These are phyloP conservation scores for Chamaenerion angustifolium DNA, from an alignment of 345 rosid species.

Conservation along the genomic window DNA sequence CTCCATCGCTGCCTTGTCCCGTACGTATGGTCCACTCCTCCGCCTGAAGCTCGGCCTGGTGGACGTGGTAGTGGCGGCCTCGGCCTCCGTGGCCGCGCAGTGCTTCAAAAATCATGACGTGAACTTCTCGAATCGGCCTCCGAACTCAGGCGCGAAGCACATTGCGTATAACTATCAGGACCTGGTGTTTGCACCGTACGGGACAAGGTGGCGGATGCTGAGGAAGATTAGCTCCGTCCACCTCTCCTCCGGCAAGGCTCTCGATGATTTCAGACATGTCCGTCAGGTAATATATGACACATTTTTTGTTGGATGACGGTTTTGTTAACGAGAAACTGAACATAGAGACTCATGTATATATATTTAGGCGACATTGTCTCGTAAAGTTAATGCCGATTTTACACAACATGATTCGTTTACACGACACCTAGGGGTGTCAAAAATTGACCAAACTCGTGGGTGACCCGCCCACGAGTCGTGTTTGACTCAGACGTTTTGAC, in stretches of 20 bases:
- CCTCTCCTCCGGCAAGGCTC: conserved; percentile 76
- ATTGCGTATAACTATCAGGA: conserved; percentile 85
- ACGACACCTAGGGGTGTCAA: no score
- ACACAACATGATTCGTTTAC: no score
- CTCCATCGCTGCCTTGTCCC: conserved; percentile 39
- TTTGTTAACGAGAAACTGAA: no score
- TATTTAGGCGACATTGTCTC: no score
- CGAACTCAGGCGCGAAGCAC: conserved; percentile 77
- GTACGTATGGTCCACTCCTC: conserved; percentile 60
- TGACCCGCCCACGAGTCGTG: no score
- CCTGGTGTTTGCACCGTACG: conserved; percentile 87
- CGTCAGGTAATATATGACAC: conserved; percentile 64
- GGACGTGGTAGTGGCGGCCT: conserved; percentile 68
- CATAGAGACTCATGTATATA: no score
- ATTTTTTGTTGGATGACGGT: no score
- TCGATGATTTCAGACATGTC: conserved; percentile 58
- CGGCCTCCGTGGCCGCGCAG: conserved; percentile 72
- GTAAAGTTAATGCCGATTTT: no score
- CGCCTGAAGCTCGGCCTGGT: conserved; percentile 65
- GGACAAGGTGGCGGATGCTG: conserved; percentile 74
- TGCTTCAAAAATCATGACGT: conserved; percentile 63
- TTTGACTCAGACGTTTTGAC: no score
- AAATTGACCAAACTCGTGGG: no score
- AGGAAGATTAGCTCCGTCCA: conserved; percentile 74
- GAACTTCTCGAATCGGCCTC: conserved; percentile 82